phyloP scores from a whole-genome alignment of 257 asterid genomes.

The Thymus quinquecostatus region DNA sequence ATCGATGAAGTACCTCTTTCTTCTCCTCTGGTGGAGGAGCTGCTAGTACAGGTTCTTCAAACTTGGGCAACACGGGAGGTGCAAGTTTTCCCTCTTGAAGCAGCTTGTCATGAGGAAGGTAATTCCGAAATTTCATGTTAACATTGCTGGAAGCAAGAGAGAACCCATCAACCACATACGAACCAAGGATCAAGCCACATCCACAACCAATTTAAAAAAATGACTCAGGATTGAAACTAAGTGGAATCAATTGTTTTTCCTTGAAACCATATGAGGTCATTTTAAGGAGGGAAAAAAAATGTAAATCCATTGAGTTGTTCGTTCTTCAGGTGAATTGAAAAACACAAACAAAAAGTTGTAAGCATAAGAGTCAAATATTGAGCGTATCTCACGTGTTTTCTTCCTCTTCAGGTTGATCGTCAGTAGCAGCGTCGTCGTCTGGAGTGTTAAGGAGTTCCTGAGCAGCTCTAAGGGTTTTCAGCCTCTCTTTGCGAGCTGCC shows the following conservation, averaged over 20 bases:
- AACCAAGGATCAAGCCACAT: not conserved
- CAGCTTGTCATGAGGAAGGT: conserved; percentile 94
- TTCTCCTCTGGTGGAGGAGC: conserved; percentile 70
- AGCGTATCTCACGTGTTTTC: conserved; percentile 38
- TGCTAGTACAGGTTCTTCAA: conserved; percentile 75
- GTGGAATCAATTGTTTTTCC: too few relatives aligned
- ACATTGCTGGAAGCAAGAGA: conserved; percentile 51
- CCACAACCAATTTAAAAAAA: not conserved
- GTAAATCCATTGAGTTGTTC: too few relatives aligned
- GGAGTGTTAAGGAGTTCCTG: conserved; percentile 84
- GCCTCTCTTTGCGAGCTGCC: conserved; percentile 76
- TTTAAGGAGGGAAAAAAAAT: too few relatives aligned
- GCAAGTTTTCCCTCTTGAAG: conserved; percentile 94
- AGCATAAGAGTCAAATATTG: not conserved
- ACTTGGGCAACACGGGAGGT: conserved; percentile 85
- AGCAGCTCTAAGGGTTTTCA: conserved; percentile 80
- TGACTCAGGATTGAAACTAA: not conserved
- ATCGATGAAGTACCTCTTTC: conserved; percentile 62
- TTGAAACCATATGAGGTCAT: not conserved
- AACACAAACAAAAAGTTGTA: not conserved
- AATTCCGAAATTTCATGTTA: conserved; percentile 88
- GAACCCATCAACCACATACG: not conserved
- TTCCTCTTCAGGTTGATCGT: conserved; percentile 26
- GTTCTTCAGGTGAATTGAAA: too few relatives aligned
- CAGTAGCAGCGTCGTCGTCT: conserved; percentile 45